Base-by-base conservation (phyloP, 192 early-diverging fungal genomes). In the Podila horticola region DNA sequence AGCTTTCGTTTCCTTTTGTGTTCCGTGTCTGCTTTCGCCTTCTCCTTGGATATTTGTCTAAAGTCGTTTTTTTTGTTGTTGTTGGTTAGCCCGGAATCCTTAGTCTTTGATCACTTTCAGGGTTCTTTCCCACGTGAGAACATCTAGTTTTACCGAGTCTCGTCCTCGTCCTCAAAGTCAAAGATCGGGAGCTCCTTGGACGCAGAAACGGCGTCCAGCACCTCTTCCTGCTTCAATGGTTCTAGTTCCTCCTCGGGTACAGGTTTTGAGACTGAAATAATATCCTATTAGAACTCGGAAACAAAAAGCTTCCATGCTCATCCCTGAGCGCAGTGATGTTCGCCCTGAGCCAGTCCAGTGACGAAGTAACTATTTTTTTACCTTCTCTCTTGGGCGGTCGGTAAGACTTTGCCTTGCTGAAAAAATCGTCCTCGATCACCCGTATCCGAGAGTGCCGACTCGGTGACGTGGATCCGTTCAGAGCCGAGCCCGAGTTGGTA, bases 1-100 rank as follows among this genome's bases (percentile, higher is more conserved):
- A 85, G 33, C 48, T 86, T 85, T 4, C 87, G 83, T 52, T 72
- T 71, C 60, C 64, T 63, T 31, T 74, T 82, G 7, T 12, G 29
- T 55, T 63, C 58, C 20, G 55, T 45, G 13, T 12, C 41, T 9
- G 26, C 33, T 10, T 67, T 61, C 11, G 57, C 58, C 10, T 63
- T 66, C 38, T 64, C 41, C 26, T 31, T 26, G 30, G 62, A 66
- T 41, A 73, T 64, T 33, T 82, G 57, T 59, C 24, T 59, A 41
- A 11, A 49, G 41, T 41, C 31, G 20, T 17, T 66, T 38, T 51
- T 26, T 11, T 52, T 22, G 3, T 20, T 24, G 52, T 5, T 55
- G n/a, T 55, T 26, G 52, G 52, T 55, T 24, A 24, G 52, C 20
- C n/a, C 22, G 51, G 24, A 55, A 45, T 41, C 38, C 38, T 0